Evolutionary conservation across 805 yeast genomes (phyloP).

Genomic region (Yamadazyma sp.): DNA sequence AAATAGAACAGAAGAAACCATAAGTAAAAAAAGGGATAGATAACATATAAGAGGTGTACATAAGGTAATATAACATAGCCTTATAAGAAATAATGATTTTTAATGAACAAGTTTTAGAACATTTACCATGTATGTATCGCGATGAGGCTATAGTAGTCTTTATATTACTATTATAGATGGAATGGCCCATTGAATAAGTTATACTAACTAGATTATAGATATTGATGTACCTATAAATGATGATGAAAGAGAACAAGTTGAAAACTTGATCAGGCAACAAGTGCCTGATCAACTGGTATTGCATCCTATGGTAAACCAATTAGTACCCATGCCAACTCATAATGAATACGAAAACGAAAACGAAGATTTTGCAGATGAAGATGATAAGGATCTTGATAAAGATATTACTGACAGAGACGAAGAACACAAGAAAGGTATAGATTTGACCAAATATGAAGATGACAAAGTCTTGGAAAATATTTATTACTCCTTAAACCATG

Average conservation of each 20-base stretch:
- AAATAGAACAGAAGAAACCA: no score
- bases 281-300: neutral
- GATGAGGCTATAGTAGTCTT: no score
- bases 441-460: slow-evolving; percentile 25
- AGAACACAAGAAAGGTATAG: slow-evolving; percentile 26
- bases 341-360: slow-evolving; percentile 24
- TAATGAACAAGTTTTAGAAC: slow-evolving; percentile 34
- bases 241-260: slow-evolving; percentile 34
- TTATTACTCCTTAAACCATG: slow-evolving; percentile 38
- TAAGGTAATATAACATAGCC: no score
- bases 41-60: no score
- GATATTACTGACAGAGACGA: slow-evolving; percentile 3
- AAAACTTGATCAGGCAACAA: slow-evolving; percentile 23
- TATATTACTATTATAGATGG: no score
- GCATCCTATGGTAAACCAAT: slow-evolving; percentile 21
- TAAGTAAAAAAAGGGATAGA: no score
- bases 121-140: slow-evolving; percentile 37
- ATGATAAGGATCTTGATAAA: slow-evolving; percentile 18
- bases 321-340: slow-evolving; percentile 16
- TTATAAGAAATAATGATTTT: slow-evolving; percentile 19
- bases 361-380: slow-evolving; percentile 18
- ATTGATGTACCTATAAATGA: slow-evolving; percentile 34
- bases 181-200: neutral
- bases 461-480: slow-evolving; percentile 33
- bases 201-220: slow-evolving; percentile 11